Evolutionary conservation across 108 stramenopile species (phyloP), one percentile per base, ranked within the genome.

Genomic region (Fistulifera solaris): DNA sequence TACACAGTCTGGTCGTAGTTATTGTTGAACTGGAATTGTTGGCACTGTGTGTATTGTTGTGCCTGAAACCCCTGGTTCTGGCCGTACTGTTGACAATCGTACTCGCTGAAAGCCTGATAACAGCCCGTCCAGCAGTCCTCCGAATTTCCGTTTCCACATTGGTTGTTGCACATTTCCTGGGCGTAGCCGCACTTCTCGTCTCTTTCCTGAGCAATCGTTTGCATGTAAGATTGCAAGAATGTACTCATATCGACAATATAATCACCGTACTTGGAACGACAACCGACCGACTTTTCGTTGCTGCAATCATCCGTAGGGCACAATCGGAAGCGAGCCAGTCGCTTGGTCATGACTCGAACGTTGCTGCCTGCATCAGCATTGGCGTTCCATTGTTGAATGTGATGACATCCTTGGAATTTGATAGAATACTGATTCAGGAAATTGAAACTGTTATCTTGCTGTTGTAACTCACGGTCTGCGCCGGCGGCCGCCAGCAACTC

Each of bases 331-430:
- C 85, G 80, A 22, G 81, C 75, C 44, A 90, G 65, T 15, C 83
- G 73, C 65, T 84, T 79, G 15, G 80, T 87, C 27, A 71, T 52
- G 56, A 90, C 71, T 25, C 75, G 73, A 17, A 85, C 77, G 54
- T 55, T 76, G 11, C 21, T 45, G 21, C 21, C 21, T 17, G 3
- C 67, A 27, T 52, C 70, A 17, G 44, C 16, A 21, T 45, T 45
- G 11, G 5, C 11, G 49, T 81, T 81, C 89, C 89, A 91, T 38
- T 81, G 80, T 21, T 56, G 57, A 17, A 84, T 69, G 67, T 85
- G 83, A 59, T 87, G 80, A 60, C 89, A 91, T 48, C 89, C 89
- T 54, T 87, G 89, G 72, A 85, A 91, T 66, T 89, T 89, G 74
- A 89, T 63, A 53, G 81, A 79, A 70, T 72, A 84, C 59, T 74